Base-by-base conservation (phyloP, 768 basidiomycete genomes). In the Ramaria rubella region DNA sequence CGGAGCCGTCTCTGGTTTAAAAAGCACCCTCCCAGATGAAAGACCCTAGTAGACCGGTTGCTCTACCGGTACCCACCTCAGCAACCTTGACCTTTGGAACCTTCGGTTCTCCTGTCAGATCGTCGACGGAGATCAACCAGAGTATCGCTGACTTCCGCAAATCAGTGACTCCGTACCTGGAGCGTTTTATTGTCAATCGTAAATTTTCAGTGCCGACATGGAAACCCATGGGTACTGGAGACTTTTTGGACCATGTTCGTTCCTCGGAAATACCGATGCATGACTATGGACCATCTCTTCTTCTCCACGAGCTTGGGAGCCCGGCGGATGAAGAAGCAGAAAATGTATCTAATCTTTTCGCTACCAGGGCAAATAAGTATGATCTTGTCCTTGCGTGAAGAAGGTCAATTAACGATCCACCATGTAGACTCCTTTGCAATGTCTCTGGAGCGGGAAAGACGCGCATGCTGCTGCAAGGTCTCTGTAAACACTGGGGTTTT, bases 101-200 rank as follows among this genome's bases (percentile, higher is more conserved):
- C n/a, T n/a, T n/a, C n/a, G n/a, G n/a, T n/a, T 54, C 30, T 55
- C 55, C 49, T 43, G 53, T 36, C 31, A 56, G 19, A 42, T 36
- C 34, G 34, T 7, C 34, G 8, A 17, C 34, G 7, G 34, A 36
- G 17, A 36, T 36, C 17, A 17, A 36, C 17, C 17, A 7, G 8
- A 17, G 8, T 17, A 36, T 36, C 17, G 34, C 34, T 36, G 34
- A 36, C 17, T 36, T 36, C 17, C 34, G 34, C 34, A 17, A 7
- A 8, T 8, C 8, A 8, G 8, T 36, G 34, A 8, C 34, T 36
- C 34, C 34, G 7, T 7, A 17, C 8, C 7, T 36, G 17, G 34
- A 36, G 34, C 8, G 8, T 8, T 36, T 8, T 36, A 36, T 36
- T 17, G 7, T 17, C 34, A 17, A 7, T 17, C 8, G 34, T 17